phyloP scores from a whole-genome alignment of 441 rosid species.

The Euphorbia celastroides region DNA sequence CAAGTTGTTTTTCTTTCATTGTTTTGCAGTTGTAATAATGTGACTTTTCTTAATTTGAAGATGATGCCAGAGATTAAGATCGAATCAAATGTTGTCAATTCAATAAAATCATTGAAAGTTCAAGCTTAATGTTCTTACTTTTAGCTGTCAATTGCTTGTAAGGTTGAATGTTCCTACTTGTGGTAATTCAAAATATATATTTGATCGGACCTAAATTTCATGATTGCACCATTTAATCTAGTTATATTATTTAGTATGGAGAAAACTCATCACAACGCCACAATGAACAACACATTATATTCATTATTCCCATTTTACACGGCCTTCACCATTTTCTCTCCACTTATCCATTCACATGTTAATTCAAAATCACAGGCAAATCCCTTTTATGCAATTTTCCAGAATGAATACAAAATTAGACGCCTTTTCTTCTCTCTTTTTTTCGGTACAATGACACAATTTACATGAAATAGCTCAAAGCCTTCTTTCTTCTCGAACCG shows the following conservation, averaged over 20 bases:
- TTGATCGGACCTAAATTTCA: no score
- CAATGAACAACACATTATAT: constrained; percentile 8
- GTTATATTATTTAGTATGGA: no score
- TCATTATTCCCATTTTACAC: constrained; percentile 12
- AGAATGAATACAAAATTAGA: constrained; percentile 21
- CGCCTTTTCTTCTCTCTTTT: constrained; percentile 1
- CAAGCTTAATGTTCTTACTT: no score
- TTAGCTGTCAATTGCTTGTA: no score
- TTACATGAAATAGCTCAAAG: constrained; percentile 93
- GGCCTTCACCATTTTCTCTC: constrained; percentile 1
- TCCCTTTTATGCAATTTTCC: background rate
- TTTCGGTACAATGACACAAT: constrained; percentile 33
- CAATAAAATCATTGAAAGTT: no score
- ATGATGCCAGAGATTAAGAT: no score
- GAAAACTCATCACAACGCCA: background rate
- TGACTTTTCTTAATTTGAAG: background rate
- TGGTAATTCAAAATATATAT: no score
- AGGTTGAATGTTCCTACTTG: no score
- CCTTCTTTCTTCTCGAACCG: constrained; percentile 77
- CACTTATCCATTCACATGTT: constrained; percentile 13
- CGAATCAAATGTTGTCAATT: background rate
- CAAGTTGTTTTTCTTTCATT: background rate
- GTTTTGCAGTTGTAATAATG: background rate
- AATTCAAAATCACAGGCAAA: constrained; percentile 12
- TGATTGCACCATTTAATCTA: no score